Conservation (phyloP, 192 early-diverging fungal species). For the Coemansia sp. region DNA sequence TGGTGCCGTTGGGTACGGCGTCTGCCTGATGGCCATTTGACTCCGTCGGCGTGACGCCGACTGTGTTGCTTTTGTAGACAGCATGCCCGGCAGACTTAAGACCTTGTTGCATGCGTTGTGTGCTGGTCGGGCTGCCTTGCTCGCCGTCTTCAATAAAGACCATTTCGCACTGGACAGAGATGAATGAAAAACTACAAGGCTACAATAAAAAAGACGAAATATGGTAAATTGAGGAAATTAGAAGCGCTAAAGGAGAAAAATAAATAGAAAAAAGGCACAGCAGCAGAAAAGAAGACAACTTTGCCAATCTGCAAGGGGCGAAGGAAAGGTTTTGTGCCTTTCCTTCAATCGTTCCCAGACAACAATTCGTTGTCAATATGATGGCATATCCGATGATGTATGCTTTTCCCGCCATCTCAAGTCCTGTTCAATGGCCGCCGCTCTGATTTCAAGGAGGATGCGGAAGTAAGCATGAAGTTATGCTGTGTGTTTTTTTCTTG, state of each 20-base stretch:
- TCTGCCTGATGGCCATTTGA: not conserved
- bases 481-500: too few relatives aligned
- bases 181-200: not conserved
- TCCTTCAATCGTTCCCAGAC: too few relatives aligned
- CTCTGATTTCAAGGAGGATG: too few relatives aligned
- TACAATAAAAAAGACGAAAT: not conserved
- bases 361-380: too few relatives aligned
- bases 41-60: not conserved
- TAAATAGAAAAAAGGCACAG: not conserved
- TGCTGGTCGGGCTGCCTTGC: not conserved
- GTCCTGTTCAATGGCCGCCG: too few relatives aligned
- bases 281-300: not conserved
- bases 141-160: slow-evolving; percentile 4
- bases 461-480: too few relatives aligned
- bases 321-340: too few relatives aligned
- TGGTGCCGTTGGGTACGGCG: not conserved
- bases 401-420: too few relatives aligned
- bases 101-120: too few relatives aligned
- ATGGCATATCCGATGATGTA: too few relatives aligned
- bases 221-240: not conserved
- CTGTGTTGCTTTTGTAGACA: slow-evolving; percentile 1
- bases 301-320: too few relatives aligned
- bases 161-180: not conserved
- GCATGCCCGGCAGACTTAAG: not conserved
- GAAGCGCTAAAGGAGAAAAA: not conserved